These are phyloP conservation scores for Apiospora malaysiana DNA, from an alignment of 2,329 filamentous ascomycete genomes.

Conservation along the genomic window DNA sequence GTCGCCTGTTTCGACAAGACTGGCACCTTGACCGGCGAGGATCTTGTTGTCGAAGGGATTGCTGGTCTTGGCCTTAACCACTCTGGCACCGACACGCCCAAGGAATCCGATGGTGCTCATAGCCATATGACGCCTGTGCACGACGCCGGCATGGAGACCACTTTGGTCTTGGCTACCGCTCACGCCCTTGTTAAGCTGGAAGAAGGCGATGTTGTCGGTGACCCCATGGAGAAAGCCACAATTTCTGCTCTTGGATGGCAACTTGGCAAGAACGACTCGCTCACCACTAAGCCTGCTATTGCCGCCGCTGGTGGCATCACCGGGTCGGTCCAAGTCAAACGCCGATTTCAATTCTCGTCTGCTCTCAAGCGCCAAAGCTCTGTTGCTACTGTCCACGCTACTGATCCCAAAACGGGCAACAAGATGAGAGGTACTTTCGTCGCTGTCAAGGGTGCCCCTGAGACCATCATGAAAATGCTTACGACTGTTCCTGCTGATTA, in stretches of 20 bases:
- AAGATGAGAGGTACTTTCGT: slow-evolving; percentile 88
- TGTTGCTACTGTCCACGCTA: slow-evolving; percentile 79
- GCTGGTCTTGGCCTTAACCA: slow-evolving; percentile 82
- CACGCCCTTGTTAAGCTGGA: slow-evolving; percentile 96
- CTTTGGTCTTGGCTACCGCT: slow-evolving; percentile 90
- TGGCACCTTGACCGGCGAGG: slow-evolving; percentile 93
- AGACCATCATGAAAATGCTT: slow-evolving; percentile 96
- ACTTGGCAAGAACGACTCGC: slow-evolving; percentile 85
- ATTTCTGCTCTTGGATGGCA: slow-evolving; percentile 88
- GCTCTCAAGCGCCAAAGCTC: slow-evolving; percentile 95
- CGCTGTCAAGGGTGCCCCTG: slow-evolving; percentile 94
- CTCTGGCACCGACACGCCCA: slow-evolving; percentile 65
- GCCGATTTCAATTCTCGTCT: slow-evolving; percentile 98
- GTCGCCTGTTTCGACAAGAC: slow-evolving; percentile 99
- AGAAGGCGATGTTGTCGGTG: slow-evolving; percentile 95
- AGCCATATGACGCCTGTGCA: slow-evolving; percentile 76
- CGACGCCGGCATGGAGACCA: slow-evolving; percentile 78
- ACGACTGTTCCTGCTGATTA: slow-evolving; percentile 83
- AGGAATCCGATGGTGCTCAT: slow-evolving; percentile 82
- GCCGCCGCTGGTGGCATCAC: slow-evolving; percentile 56
- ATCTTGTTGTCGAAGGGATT: slow-evolving; percentile 95
- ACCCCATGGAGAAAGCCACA: slow-evolving; percentile 99
- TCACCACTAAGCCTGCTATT: slow-evolving; percentile 69
- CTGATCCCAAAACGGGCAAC: slow-evolving; percentile 73
- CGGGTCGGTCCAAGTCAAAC: slow-evolving; percentile 90